Percentiles rank a stretch among this genome's conserved stretches.
phyloP scores from a whole-genome alignment of 177 flowering plant genomes.

The Vitis hybrid region DNA sequence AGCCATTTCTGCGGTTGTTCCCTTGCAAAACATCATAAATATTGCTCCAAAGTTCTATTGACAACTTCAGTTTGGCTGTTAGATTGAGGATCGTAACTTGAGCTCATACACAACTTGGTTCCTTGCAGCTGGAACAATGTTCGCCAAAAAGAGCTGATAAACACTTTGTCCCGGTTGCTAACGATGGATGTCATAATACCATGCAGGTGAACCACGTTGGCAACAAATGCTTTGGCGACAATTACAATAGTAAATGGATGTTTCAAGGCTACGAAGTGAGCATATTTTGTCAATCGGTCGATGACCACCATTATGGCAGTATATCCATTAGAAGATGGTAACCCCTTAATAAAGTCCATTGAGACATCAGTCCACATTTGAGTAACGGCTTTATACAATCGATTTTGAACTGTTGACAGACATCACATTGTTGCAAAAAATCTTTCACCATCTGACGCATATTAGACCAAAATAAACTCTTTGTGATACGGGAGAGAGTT shows the following conservation, averaged over 20 bases:
- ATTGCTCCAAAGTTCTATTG: background rate
- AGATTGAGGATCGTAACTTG: background rate
- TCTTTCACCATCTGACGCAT: too few relatives aligned
- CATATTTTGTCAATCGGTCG: background rate
- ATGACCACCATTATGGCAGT: background rate
- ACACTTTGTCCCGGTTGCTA: background rate
- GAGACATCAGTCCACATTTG: background rate
- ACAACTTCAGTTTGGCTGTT: background rate
- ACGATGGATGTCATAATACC: background rate
- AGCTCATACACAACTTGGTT: background rate
- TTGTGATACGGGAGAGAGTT: too few relatives aligned
- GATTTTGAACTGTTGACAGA: background rate
- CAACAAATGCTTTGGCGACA: background rate
- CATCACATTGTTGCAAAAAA: background rate
- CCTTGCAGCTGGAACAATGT: background rate
- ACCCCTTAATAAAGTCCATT: background rate
- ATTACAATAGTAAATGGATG: background rate
- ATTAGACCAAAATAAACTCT: too few relatives aligned
- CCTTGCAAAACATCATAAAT: background rate
- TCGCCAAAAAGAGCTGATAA: background rate
- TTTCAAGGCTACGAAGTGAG: background rate
- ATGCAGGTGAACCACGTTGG: background rate
- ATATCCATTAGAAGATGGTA: background rate
- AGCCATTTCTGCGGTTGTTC: background rate
- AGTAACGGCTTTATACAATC: background rate